Conservation (phyloP, 202 grass and related monocot genomes). For the Schoenoplectus triqueter region DNA sequence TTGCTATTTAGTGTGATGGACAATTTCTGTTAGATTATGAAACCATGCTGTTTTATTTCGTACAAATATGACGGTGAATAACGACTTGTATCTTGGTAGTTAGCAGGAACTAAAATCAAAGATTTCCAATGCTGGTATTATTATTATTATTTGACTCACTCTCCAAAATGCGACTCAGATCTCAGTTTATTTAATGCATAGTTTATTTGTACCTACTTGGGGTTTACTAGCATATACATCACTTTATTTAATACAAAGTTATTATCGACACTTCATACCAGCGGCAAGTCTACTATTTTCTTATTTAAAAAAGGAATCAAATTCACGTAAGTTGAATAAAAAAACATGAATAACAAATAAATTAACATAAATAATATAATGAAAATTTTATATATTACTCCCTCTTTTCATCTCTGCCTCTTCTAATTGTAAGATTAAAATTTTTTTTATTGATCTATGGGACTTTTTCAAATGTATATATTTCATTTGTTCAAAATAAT, state of each 20-base stretch:
- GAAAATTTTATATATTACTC: too few species aligned
- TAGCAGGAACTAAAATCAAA: neutral
- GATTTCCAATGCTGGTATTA: neutral
- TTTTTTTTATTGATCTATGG: too few species aligned
- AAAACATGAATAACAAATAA: too few species aligned
- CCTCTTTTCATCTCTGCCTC: too few species aligned
- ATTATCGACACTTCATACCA: neutral
- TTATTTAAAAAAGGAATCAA: too few species aligned
- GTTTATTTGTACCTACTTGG: neutral
- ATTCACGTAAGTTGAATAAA: too few species aligned
- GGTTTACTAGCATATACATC: neutral
- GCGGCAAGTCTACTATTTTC: neutral
- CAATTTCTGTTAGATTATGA: neutral
- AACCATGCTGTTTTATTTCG: neutral
- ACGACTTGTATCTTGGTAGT: neutral
- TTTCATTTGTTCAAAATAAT: too few species aligned
- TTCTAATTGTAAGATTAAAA: too few species aligned
- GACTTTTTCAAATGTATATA: too few species aligned
- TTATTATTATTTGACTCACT: neutral
- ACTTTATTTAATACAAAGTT: neutral
- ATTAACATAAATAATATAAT: too few species aligned
- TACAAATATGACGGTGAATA: neutral
- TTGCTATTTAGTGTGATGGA: neutral
- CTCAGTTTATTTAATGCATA: neutral
- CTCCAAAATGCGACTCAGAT: neutral